phyloP scores from a whole-genome alignment of 2,329 filamentous ascomycete genomes.

The Pezicula carpinea region DNA sequence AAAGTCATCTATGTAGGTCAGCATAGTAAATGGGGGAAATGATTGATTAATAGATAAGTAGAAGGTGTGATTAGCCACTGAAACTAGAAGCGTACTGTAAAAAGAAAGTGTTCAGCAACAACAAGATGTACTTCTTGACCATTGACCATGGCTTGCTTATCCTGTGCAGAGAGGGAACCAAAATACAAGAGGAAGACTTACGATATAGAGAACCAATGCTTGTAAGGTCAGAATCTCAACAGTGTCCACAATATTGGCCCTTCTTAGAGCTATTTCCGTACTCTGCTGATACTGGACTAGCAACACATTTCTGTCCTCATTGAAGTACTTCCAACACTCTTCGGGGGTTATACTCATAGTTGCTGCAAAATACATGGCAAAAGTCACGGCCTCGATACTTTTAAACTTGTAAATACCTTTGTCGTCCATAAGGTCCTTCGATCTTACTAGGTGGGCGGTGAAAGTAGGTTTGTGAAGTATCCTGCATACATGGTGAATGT shows the following conservation, averaged over 20 bases:
- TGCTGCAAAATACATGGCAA: conserved; percentile 7
- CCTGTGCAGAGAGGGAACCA: not conserved
- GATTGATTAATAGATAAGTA: not conserved
- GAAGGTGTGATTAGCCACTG: too few relatives aligned
- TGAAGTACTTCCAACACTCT: not conserved
- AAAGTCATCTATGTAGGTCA: conserved; percentile 2
- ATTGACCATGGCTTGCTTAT: not conserved
- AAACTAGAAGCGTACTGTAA: too few relatives aligned
- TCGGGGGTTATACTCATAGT: conserved; percentile 2
- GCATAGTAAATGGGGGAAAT: not conserved
- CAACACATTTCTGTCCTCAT: not conserved
- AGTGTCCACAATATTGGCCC: conserved; percentile 3
- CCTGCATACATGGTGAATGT: conserved; percentile 6
- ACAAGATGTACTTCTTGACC: not conserved
- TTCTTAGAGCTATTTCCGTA: not conserved
- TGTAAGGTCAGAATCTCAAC: conserved; percentile 4
- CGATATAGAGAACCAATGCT: conserved; percentile 5
- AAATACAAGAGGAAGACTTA: not conserved
- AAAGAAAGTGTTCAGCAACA: too few relatives aligned
- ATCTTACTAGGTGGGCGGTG: not conserved
- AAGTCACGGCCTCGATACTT: not conserved
- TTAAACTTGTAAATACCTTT: not conserved
- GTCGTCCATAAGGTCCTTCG: not conserved
- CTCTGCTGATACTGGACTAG: not conserved
- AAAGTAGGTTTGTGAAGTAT: conserved; percentile 6